Base-by-base conservation (phyloP, 108 stramenopile species). In the Cyclotella atomus region DNA sequence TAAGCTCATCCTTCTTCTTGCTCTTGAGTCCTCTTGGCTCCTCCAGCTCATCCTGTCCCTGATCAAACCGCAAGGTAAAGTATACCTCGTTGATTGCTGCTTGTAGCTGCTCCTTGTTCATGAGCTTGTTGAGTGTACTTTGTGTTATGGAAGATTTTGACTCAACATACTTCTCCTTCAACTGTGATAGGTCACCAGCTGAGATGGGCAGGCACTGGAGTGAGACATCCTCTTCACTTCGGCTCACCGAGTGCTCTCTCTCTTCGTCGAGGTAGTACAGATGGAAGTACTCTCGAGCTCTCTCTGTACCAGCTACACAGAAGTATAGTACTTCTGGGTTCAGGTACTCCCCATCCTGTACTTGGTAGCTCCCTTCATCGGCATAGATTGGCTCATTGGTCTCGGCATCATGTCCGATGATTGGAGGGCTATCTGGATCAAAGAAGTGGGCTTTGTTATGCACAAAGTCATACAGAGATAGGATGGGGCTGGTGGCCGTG, bases 191-290 rank as follows among this genome's bases (percentile, higher is more conserved):
- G 47, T 49, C 47, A n/a, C 47, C 47, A 49, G 10, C 47, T n/a
- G 47, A 49, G n/a, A 49, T 19, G n/a, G 47, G 47, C n/a, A 49
- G n/a, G 47, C 47, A n/a, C n/a, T 49, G 4, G 16, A 49, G 47
- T 12, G 47, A 49, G 4, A 49, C 10, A 49, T 49, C 47, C n/a
- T 49, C 47, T n/a, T 49, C 47, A 49, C 47, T 49, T 49, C 47
- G 10, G n/a, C 47, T 17, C 4, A 49, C 47, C 4, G 47, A 19
- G 10, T 12, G 10, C 17, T 49, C 17, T 49, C 4, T n/a, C 38
- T 41, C 12, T 4, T 49, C n/a, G n/a, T 12, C n/a, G n/a, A 49
- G 47, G n/a, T 49, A 19, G 47, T 49, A 49, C 16, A 49, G 47
- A 4, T 49, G 16, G 17, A 49, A 12, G n/a, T 49, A 49, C n/a